Evolutionary conservation across 805 yeast genomes (phyloP), one percentile per base, ranked within the genome.

Genomic region (Kuraishia capsulata): DNA sequence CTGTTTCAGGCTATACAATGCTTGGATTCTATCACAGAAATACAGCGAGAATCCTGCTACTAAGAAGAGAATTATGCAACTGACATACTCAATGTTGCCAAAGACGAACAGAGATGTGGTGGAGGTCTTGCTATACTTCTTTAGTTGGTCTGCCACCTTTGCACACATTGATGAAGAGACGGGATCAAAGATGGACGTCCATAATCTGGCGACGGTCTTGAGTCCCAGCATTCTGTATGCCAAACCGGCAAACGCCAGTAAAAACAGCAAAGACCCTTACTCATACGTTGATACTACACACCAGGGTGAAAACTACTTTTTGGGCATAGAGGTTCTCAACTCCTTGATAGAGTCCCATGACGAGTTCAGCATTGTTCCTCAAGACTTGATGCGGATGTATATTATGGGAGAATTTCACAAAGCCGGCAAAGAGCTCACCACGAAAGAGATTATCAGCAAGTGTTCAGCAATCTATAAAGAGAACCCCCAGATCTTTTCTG

Each of bases 61-160:
- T 30, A 67, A 74, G 39, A 74, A 71, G 42, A 58, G 81, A 29
- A 64, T 81, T 14, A 64, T 78, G 40, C 84, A 71, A 46, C 64
- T 78, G 44, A 73, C 76, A 3, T 83, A 86, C 52, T 76, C 92
- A 37, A 64, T 89, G 69, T 64, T 92, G 25, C 97, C 97, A 2
- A 67, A 79, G 43, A 69, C 76, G 17, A 82, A 89, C 53, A 71
- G 98, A 41, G 95, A 88, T 55, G 68, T 87, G 35, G 67, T 89
- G 28, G 97, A 92, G 54, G 96, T 89, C 2, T 62, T 92, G 31
- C 66, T 89, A 24, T 78, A 81, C 42, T 92, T 92, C 57, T 74
- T 92, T 53, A 81, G 80, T 57, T 92, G 97, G 97, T 90, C 89
- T 2, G 87, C 97, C 0, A 85, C 97, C 2, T 92, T 92, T 62